phyloP scores from a whole-genome alignment of 306 rosid species.

The Prinsepia uniflora region DNA sequence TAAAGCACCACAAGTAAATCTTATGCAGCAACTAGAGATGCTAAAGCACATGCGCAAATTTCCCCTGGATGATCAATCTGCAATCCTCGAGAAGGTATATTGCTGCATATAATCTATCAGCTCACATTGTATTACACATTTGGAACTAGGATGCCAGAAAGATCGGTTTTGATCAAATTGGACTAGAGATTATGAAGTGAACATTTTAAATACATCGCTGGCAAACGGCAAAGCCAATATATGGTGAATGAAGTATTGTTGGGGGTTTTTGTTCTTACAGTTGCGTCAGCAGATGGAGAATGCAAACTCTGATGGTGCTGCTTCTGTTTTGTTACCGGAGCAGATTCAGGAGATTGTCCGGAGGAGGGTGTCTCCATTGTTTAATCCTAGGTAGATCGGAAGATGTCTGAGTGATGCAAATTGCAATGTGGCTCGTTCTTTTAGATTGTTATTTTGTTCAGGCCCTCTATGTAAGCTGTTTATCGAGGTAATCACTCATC shows the following conservation, averaged over 20 bases:
- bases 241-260: background rate
- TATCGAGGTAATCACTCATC: background rate
- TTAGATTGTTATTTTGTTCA: background rate
- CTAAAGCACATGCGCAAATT: slow-evolving; percentile 65
- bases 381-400: slow-evolving; percentile 38
- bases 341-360: slow-evolving; percentile 61
- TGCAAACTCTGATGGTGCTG: slow-evolving; percentile 45
- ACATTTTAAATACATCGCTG: background rate
- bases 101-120: background rate
- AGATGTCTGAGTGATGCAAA: background rate
- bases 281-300: slow-evolving; percentile 61
- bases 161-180: background rate
- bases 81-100: slow-evolving; percentile 72
- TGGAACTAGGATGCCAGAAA: background rate
- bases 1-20: slow-evolving; percentile 14
- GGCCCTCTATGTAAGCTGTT: background rate
- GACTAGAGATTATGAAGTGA: background rate
- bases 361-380: slow-evolving; percentile 54
- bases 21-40: slow-evolving; percentile 81
- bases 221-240: background rate
- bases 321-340: slow-evolving; percentile 51
- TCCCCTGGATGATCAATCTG: slow-evolving; percentile 70
- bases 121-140: background rate
- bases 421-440: background rate
- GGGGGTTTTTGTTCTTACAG: slow-evolving; percentile 33